Conservation (phyloP, 2,329 filamentous ascomycete species). For the Amphichorda felina region DNA sequence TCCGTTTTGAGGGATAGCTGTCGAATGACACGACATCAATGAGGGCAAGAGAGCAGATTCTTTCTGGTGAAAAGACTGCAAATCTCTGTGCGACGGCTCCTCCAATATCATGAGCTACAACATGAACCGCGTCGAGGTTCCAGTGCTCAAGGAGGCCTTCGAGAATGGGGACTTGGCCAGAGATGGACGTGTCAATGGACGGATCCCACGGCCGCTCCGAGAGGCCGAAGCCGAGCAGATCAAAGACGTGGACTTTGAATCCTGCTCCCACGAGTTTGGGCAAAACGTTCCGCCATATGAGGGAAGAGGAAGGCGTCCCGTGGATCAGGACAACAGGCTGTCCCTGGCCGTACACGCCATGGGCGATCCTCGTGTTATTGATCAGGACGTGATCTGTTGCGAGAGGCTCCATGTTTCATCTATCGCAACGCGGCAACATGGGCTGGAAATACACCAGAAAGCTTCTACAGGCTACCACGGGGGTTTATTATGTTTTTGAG, state of each 20-base stretch:
- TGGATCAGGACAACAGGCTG: conserved; percentile 17
- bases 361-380: conserved; percentile 12
- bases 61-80: conserved; percentile 9
- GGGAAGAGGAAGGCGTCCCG: conserved; percentile 19
- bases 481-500: no score
- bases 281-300: conserved; percentile 19
- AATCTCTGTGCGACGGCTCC: conserved; percentile 17
- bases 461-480: no score
- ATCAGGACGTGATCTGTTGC: conserved; percentile 14
- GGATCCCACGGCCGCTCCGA: conserved; percentile 17
- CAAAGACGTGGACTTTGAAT: conserved; percentile 15
- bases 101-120: conserved; percentile 18
- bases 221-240: conserved; percentile 18
- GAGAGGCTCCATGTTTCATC: conserved; percentile 8
- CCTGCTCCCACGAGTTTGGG: conserved; percentile 10
- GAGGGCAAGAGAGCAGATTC: conserved; percentile 13
- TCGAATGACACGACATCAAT: conserved; percentile 19
- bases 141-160: conserved; percentile 14
- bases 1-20: conserved; percentile 19
- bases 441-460: not conserved
- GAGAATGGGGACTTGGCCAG: conserved; percentile 16
- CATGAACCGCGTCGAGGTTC: conserved; percentile 11
- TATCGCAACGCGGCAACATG: not conserved
- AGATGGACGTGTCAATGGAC: conserved; percentile 17
- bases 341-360: conserved; percentile 13